Percentiles rank a stretch among this genome's conserved stretches.
Conservation (phyloP, 1,284 basidiomycete genomes). For the Moesziomyces aphidis region DNA sequence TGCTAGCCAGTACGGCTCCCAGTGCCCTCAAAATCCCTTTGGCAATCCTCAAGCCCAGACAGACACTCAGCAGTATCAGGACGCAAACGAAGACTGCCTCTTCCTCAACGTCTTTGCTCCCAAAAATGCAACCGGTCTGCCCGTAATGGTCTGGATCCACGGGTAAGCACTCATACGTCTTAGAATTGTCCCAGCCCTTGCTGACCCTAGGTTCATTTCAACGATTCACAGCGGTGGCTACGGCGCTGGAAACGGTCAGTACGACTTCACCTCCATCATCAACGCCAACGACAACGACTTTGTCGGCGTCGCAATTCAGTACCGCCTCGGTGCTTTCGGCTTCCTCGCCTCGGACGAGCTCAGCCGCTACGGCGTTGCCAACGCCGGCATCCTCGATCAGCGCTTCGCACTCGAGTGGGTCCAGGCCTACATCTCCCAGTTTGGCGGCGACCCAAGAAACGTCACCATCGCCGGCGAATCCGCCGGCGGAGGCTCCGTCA, state of each 20-base stretch:
- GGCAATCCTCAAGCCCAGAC: constrained; percentile 17
- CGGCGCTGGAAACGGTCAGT: constrained; percentile 36
- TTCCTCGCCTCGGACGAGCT: constrained; percentile 43
- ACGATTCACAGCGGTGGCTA: constrained; percentile 23
- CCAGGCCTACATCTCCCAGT: constrained; percentile 43
- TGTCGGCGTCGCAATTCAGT: constrained; percentile 72
- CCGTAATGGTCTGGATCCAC: constrained; percentile 43
- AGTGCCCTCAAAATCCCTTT: constrained; percentile 29
- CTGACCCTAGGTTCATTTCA: not conserved
- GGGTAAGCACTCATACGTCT: constrained; percentile 10
- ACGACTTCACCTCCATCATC: constrained; percentile 36
- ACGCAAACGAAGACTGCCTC: constrained; percentile 40
- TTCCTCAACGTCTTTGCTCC: constrained; percentile 50
- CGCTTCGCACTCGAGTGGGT: constrained; percentile 49
- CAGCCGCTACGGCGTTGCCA: constrained; percentile 26
- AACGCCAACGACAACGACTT: constrained; percentile 42
- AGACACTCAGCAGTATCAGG: constrained; percentile 5
- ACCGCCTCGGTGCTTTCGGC: constrained; percentile 69
- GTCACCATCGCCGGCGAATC: constrained; percentile 50
- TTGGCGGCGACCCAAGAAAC: constrained; percentile 47
- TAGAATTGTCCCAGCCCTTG: not conserved
- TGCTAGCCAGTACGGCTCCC: constrained; percentile 23
- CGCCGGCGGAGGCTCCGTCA: constrained; percentile 42
- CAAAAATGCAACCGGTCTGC: constrained; percentile 23
- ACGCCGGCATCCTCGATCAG: constrained; percentile 50